Conservation (phyloP, 1,284 basidiomycete genomes). For the Boletus chippewaensis region DNA sequence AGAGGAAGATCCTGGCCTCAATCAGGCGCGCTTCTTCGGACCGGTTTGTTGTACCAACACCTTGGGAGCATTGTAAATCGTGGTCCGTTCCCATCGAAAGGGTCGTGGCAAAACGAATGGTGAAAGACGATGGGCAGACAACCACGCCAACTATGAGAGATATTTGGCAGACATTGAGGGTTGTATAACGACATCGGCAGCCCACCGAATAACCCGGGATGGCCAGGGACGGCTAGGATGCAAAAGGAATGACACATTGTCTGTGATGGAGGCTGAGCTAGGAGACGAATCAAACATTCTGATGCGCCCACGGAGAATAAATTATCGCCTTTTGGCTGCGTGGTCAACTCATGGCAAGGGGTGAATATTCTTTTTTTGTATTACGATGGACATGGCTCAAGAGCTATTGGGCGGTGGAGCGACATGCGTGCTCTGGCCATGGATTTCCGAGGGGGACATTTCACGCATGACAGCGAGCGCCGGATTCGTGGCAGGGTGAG, state of each 20-base stretch:
- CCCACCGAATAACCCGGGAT: not conserved
- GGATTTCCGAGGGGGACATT: conserved; percentile 18
- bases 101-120: conserved; percentile 15
- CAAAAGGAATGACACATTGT: conserved; percentile 4
- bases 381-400: not conserved
- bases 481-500: conserved; percentile 5
- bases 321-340: not conserved
- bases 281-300: conserved; percentile 11
- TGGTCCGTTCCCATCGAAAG: conserved; percentile 18
- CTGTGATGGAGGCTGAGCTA: conserved; percentile 17
- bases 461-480: conserved; percentile 8
- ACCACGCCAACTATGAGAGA: not conserved
- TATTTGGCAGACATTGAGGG: not conserved
- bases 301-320: conserved; percentile 17
- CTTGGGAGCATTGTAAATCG: not conserved
- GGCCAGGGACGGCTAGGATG: conserved; percentile 14
- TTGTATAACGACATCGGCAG: not conserved
- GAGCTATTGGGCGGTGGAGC: not conserved
- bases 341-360: conserved; percentile 4
- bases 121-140: not conserved
- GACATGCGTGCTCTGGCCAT: conserved; percentile 1
- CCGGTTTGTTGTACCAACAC: conserved; percentile 7
- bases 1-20: conserved; percentile 2
- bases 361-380: conserved; percentile 7
- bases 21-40: conserved; percentile 5